Percentiles rank a stretch among this genome's conserved stretches.
Conservation (phyloP, 192 early-diverging fungal genomes). For the Linnemannia exigua region DNA sequence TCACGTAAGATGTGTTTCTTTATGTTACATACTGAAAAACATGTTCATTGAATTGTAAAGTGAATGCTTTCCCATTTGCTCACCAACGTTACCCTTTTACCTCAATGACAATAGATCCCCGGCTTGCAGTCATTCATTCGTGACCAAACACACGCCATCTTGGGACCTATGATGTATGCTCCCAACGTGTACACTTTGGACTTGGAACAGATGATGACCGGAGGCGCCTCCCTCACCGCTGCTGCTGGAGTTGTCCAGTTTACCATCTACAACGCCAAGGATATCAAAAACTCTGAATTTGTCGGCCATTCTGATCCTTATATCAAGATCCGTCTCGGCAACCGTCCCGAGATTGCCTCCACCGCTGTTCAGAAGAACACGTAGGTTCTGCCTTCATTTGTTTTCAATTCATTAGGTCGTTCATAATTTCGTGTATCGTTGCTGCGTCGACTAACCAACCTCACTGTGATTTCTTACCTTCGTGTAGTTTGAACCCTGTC, state of each 20-base stretch:
- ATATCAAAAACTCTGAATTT: constrained; percentile 86
- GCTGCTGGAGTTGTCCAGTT: constrained; percentile 89
- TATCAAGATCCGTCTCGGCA: constrained; percentile 77
- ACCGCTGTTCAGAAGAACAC: constrained; percentile 80
- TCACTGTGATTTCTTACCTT: background rate
- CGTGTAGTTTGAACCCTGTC: constrained; percentile 68
- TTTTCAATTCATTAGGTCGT: background rate
- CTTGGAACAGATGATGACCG: constrained; percentile 80
- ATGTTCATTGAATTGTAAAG: too few species aligned
- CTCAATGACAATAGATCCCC: constrained; percentile 67
- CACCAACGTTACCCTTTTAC: background rate
- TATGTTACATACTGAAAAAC: too few species aligned
- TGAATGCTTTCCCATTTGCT: too few species aligned
- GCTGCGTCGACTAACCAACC: background rate
- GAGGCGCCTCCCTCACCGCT: constrained; percentile 66
- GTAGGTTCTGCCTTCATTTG: background rate
- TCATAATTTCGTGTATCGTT: background rate
- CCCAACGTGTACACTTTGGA: constrained; percentile 85
- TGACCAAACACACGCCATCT: constrained; percentile 75
- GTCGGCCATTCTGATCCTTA: constrained; percentile 93
- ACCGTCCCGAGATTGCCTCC: constrained; percentile 68
- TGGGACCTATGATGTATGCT: constrained; percentile 84
- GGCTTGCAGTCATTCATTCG: constrained; percentile 81
- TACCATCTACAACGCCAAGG: constrained; percentile 80
- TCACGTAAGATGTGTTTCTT: constrained; percentile 60